phyloP scores from a whole-genome alignment of 805 yeast species.

The Candida vaughaniae region DNA sequence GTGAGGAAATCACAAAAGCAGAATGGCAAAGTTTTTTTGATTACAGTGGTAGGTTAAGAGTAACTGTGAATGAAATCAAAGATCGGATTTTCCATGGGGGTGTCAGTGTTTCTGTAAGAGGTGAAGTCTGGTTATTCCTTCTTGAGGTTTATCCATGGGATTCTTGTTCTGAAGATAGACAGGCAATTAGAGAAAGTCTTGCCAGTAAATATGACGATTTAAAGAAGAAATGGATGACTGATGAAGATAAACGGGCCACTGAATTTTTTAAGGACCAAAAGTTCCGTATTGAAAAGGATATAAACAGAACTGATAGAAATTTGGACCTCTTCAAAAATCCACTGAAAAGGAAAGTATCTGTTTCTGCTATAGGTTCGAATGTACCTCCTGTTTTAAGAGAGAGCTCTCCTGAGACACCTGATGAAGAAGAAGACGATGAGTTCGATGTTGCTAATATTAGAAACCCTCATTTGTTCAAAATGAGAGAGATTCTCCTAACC shows the following conservation, averaged over 20 bases:
- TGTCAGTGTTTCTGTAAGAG: conserved; percentile 53
- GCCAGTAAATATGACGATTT: conserved; percentile 60
- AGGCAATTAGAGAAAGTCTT: conserved; percentile 53
- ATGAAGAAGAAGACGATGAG: conserved; percentile 41
- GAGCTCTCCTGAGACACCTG: conserved; percentile 35
- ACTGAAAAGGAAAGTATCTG: conserved; percentile 29
- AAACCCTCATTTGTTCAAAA: conserved; percentile 69
- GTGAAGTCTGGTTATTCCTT: conserved; percentile 83
- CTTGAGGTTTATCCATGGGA: conserved; percentile 90
- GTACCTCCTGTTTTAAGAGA: conserved; percentile 19
- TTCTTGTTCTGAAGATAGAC: conserved; percentile 67
- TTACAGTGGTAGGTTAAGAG: conserved; percentile 63
- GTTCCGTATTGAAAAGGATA: conserved; percentile 88
- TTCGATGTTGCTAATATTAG: conserved; percentile 62
- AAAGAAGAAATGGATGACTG: conserved; percentile 66
- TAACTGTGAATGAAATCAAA: conserved; percentile 78
- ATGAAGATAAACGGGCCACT: conserved; percentile 47
- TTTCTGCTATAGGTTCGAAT: conserved; percentile 12
- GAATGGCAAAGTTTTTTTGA: conserved; percentile 92
- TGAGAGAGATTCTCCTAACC: conserved; percentile 79
- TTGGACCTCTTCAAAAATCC: conserved; percentile 55
- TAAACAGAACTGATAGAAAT: conserved; percentile 85
- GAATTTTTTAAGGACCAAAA: conserved; percentile 89
- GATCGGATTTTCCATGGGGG: conserved; percentile 92
- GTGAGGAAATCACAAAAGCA: conserved; percentile 60